A percentile compares a stretch with the other conserved stretches of the same genome.
These are phyloP conservation scores for Sporothrix globosa DNA, from an alignment of 2,329 filamentous ascomycete species.

Conservation along the genomic window DNA sequence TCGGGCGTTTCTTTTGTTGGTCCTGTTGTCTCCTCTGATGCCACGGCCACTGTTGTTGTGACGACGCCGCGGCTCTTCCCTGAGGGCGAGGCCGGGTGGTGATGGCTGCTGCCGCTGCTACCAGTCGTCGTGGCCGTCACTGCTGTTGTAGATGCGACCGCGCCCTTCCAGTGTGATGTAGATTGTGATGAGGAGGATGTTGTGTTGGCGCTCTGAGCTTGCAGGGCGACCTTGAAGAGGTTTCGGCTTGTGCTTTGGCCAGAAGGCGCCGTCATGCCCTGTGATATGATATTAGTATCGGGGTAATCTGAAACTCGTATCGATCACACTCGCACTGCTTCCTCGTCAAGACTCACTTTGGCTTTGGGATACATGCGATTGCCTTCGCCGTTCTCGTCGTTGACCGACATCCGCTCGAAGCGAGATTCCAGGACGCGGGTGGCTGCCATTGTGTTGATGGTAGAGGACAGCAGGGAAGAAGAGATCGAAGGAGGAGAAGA, in stretches of 20 bases:
- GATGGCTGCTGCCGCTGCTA: constrained; percentile 34
- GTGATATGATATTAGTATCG: background rate
- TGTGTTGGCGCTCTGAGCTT: constrained; percentile 72
- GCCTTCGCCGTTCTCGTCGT: constrained; percentile 79
- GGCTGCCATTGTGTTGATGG: constrained; percentile 58
- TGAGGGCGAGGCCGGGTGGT: constrained; percentile 48
- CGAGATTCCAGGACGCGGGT: constrained; percentile 79
- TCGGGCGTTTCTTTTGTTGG: constrained; percentile 14
- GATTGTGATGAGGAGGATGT: constrained; percentile 62
- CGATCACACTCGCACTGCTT: too few species aligned
- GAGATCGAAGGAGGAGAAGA: background rate
- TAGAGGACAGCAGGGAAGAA: background rate
- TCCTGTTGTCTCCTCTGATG: constrained; percentile 4
- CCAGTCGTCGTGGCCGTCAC: constrained; percentile 51
- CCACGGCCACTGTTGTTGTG: constrained; percentile 34
- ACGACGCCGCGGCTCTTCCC: constrained; percentile 30
- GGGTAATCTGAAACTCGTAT: background rate
- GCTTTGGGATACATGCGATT: constrained; percentile 66
- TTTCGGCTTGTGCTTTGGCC: constrained; percentile 65
- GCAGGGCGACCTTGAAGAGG: constrained; percentile 82
- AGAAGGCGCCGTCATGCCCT: constrained; percentile 46
- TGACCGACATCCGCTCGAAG: constrained; percentile 86
- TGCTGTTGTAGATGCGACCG: constrained; percentile 60
- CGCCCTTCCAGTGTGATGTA: constrained; percentile 13
- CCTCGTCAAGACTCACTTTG: constrained; percentile 64